Base-by-base conservation (phyloP, 192 early-diverging fungal species). In the Dissophora globulifera region DNA sequence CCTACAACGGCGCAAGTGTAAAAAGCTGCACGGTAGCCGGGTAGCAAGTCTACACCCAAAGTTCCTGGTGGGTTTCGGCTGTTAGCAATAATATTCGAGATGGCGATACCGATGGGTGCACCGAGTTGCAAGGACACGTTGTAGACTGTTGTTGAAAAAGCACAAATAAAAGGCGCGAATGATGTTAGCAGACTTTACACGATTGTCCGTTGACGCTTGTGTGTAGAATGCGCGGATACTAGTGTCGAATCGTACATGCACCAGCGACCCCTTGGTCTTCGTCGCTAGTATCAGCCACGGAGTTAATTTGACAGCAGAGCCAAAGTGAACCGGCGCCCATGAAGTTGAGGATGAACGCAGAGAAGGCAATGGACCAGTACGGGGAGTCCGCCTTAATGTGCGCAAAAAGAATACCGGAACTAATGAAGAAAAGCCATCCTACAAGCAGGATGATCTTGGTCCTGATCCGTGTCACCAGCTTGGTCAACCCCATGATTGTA, bases 61-160 rank as follows among this genome's bases (percentile, higher is more conserved):
- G 65, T 70, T 1, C 35, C 26, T 12, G 52, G 12, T 0, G 58
- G 11, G 49, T 80, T 80, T 22, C 50, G 46, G 10, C 58, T 41
- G 50, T 72, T 62, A 4, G 70, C 70, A 19, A 75, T 47, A 16
- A 72, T 72, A 29, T 71, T 75, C 22, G 70, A 43, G 38, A 80
- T 59, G 17, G 79, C 79, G 19, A 74, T 67, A 3, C 79, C 79
- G 20, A 80, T 72, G 5, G 70, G 69, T 13, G 79, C 61, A 25
- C 79, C 79, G 20, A 80, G 43, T 45, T 80, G 79, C 20, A 67
- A 30, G 12, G 52, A 52, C 2, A 72, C 59, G 25, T 74, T 80
- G 46, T 80, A 80, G 0, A 69, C 61, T 71, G 46, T 5, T n/a
- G 43, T n/a, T 45, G 43, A 30, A 23, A 20, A 20, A 30, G 29